These are phyloP conservation scores for Aspergillus texensis DNA, from an alignment of 2,329 filamentous ascomycete species.

Conservation along the genomic window DNA sequence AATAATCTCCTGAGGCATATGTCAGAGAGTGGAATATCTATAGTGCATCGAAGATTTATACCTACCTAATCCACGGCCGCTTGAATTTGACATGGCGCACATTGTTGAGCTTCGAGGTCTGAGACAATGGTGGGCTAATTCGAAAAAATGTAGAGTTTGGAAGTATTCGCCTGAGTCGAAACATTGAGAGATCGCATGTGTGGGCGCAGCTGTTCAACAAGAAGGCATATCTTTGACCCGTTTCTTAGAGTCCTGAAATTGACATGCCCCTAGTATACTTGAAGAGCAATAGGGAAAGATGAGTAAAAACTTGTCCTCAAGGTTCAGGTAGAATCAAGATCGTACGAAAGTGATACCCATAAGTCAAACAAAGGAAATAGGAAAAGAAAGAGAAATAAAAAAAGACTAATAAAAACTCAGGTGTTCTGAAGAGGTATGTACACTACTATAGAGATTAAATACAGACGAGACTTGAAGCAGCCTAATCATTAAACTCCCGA, in stretches of 20 bases:
- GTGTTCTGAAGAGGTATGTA: not conserved
- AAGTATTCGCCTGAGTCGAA: conserved; percentile 33
- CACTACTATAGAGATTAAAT: not conserved
- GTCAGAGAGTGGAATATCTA: not conserved
- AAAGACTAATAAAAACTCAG: not conserved
- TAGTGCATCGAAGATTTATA: not conserved
- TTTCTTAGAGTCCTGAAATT: not conserved
- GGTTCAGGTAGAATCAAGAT: not conserved
- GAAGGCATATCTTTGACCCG: conserved; percentile 8
- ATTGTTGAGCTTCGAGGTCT: conserved; percentile 21
- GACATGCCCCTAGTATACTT: not conserved
- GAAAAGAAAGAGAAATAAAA: not conserved
- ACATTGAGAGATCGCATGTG: conserved; percentile 34
- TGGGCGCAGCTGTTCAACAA: conserved; percentile 10
- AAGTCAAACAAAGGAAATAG: not conserved
- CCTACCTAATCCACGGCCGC: conserved; percentile 38
- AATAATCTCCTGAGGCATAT: conserved; percentile 29
- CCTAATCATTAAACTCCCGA: no score
- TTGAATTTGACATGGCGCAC: conserved; percentile 37
- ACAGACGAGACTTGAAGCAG: not conserved
- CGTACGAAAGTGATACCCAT: not conserved
- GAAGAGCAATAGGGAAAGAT: not conserved
- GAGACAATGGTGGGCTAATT: conserved; percentile 23
- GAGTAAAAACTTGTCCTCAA: not conserved
- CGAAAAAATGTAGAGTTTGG: conserved; percentile 29